Conservation (phyloP, 1,284 basidiomycete species). For the Ganoderma leucocontextum region DNA sequence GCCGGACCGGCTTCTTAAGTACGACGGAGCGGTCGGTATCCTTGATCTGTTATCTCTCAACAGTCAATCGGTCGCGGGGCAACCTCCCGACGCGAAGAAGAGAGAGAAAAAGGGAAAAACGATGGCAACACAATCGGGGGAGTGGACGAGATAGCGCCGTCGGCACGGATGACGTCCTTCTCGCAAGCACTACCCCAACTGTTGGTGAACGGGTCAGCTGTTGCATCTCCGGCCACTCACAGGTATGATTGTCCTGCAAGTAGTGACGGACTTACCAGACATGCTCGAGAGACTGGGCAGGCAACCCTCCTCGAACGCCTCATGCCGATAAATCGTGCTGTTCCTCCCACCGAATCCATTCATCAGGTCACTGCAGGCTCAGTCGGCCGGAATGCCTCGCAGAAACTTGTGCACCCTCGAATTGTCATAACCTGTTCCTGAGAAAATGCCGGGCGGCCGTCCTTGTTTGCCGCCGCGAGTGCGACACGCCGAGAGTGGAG, state of each 20-base stretch:
- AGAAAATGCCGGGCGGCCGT: background rate
- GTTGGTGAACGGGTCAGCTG: slow-evolving; percentile 7
- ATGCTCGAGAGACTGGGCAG: background rate
- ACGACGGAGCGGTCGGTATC: background rate
- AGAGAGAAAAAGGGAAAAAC: background rate
- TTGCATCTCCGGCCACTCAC: background rate
- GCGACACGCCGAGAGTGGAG: slow-evolving; percentile 2
- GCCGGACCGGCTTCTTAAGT: slow-evolving; percentile 7
- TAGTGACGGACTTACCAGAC: background rate
- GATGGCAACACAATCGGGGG: background rate
- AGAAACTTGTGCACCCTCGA: background rate
- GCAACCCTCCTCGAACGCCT: background rate
- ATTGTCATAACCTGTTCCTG: background rate
- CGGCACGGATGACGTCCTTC: background rate
- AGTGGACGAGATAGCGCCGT: background rate
- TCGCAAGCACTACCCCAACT: slow-evolving; percentile 3
- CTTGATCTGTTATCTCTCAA: slow-evolving; percentile 1
- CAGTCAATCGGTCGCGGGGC: background rate
- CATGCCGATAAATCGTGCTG: background rate
- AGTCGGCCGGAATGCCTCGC: background rate
- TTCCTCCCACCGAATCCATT: background rate
- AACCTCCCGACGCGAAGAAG: background rate
- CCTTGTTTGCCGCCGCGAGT: background rate
- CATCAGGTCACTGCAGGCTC: background rate
- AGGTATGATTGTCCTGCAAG: background rate